Base-by-base conservation (phyloP, 805 yeast genomes). In the Teunomyces kruisii region DNA sequence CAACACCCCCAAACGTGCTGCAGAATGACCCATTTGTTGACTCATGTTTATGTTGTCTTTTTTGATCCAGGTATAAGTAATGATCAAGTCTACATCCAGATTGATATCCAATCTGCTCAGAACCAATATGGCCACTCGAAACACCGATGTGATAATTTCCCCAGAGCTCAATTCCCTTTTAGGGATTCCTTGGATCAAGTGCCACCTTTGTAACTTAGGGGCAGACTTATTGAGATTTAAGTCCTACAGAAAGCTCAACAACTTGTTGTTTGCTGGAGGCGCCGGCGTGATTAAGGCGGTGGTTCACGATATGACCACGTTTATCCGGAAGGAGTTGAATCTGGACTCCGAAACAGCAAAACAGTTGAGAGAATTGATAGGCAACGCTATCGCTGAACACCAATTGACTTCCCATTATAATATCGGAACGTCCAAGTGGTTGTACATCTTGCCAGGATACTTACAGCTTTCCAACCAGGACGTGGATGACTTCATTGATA, bases 201-300 rank as follows among this genome's bases (percentile, higher is more conserved):
- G 59, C 38, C 74, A 69, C 47, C 52, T 68, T n/a, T 62, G 58
- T 44, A 53, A 56, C 37, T 46, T 67, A 10, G 75, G 75, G 5
- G 57, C 58, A 30, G 73, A 70, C 42, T 56, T 63, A 26, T 50
- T 70, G 32, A 52, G 66, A 30, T 56, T 70, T 9, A 59, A 59
- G 37, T 53, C 65, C 3, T 70, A 70, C 53, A 62, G 62, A 45
- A 62, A 60, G 47, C 57, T 70, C 30, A 56, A 61, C 30, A 55
- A 59, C 22, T 48, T 59, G 14, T 43, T 66, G 9, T 52, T 57
- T 8, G 49, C 56, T 19, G 63, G 59, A 4, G 68, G 71, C 5
- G 72, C 72, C 0, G 65, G 70, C 2, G 42, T 57, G 3, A 51
- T 68, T 38, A 69, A 69, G 51, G 54, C 55, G 15, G 50, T 66